Evolutionary conservation across 2,329 filamentous ascomycete genomes (phyloP), one percentile per base, ranked within the genome.

Genomic region (Ascochyta fabae): DNA sequence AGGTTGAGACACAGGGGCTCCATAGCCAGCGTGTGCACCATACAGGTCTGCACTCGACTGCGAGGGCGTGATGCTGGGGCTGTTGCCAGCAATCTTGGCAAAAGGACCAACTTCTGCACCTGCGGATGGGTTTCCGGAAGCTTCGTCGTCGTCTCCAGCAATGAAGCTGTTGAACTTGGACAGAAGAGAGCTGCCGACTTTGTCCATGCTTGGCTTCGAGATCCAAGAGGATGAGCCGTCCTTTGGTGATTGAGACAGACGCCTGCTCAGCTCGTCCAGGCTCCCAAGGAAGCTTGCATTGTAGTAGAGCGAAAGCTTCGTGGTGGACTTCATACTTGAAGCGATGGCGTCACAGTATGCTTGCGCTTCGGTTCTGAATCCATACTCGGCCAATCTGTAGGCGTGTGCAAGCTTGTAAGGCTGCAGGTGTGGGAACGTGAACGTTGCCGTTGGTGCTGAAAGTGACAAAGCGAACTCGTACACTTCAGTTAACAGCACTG

Each of bases 131-230:
- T 83, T 83, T 0, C 84, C 86, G 9, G 81, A 81, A 31, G 82
- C 81, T 47, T 92, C 89, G 48, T 85, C 86, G 50, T 98, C 94
- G 56, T 97, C 94, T 13, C 95, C 96, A 47, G 90, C 88, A 58
- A 99, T 92, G 70, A 99, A 99, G 69, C 92, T 97, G 77, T 93
- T 98, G 78, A 99, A 97, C 56, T 90, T 92, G 61, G 88, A 92
- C 84, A 92, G 93, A 72, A 98, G 86, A 31, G 90, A 92, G 58
- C 90, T 92, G 2, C 93, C 95, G 0, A 98, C 92, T 76, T 96
- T 96, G 75, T 96, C 93, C 85, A 98, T 96, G 74, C 87, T 97
- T 6, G 94, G 92, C 75, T 95, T 96, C 1, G 92, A 89, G 48
- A 99, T 95, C 91, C 94, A 96, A 2, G 92, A 94, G 19, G 86